Evolutionary conservation across 1,284 basidiomycete species (phyloP).

Genomic region (Ustilago loliicola): DNA sequence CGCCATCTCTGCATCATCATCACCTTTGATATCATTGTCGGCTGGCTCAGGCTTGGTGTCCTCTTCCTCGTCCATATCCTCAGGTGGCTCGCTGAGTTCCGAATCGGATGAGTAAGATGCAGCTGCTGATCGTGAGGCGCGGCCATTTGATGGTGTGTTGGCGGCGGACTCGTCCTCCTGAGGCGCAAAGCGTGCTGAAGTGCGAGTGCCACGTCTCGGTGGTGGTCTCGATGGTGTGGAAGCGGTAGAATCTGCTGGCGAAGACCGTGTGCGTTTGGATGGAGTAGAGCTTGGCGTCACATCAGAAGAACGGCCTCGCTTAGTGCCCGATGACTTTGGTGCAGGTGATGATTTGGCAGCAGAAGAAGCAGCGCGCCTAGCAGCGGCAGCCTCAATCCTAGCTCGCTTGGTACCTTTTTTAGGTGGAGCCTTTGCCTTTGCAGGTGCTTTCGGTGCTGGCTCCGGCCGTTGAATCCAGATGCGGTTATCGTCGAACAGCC

Average conservation of each 20-base stretch:
- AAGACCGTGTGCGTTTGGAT: slow-evolving; percentile 42
- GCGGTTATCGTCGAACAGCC: slow-evolving; percentile 87
- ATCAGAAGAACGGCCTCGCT: slow-evolving; percentile 75
- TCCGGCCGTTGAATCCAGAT: slow-evolving; percentile 83
- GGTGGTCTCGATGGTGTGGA: slow-evolving; percentile 42
- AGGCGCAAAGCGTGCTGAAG: slow-evolving; percentile 43
- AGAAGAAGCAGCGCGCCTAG: slow-evolving; percentile 69
- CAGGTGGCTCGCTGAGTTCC: slow-evolving; percentile 64
- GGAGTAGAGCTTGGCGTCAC: slow-evolving; percentile 34
- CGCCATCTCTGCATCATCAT: slow-evolving; percentile 27
- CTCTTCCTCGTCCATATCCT: slow-evolving; percentile 31
- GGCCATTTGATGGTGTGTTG: slow-evolving; percentile 19
- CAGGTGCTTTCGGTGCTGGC: slow-evolving; percentile 57
- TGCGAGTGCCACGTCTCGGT: slow-evolving; percentile 38
- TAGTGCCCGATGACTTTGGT: slow-evolving; percentile 12
- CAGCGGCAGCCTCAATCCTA: slow-evolving; percentile 39
- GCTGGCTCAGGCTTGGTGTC: slow-evolving; percentile 7
- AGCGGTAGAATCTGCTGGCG: slow-evolving; percentile 26
- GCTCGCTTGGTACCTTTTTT: slow-evolving; percentile 54
- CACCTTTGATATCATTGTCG: background rate
- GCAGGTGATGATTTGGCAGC: slow-evolving; percentile 62
- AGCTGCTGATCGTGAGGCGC: slow-evolving; percentile 23
- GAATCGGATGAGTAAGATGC: slow-evolving; percentile 49
- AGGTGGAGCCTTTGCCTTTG: slow-evolving; percentile 39
- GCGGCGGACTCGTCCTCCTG: slow-evolving; percentile 28